These are phyloP conservation scores for Dictyostelium capitatum DNA, from an alignment of 78 protist species.

Conservation along the genomic window DNA sequence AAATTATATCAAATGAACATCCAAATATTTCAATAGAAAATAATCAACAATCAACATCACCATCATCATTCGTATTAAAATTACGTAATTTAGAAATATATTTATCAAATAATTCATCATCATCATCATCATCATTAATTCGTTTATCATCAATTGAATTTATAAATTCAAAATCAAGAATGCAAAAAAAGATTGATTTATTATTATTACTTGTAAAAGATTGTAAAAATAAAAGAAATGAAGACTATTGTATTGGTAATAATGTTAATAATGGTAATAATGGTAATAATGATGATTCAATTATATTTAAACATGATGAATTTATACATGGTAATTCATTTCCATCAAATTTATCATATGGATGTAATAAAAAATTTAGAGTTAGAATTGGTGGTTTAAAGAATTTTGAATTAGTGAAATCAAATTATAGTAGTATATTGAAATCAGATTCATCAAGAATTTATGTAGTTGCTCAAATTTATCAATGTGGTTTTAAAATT, in stretches of 20 bases:
- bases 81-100: constrained; percentile 68
- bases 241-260: neutral
- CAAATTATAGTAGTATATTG: neutral
- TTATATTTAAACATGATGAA: neutral
- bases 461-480: constrained; percentile 17
- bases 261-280: too few relatives aligned
- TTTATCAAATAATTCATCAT: neutral
- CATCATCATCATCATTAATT: too few relatives aligned
- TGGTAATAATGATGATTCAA: neutral
- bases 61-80: constrained; percentile 22
- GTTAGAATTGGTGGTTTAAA: constrained; percentile 58
- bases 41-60: neutral
- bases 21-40: too few relatives aligned
- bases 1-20: constrained; percentile 19
- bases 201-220: neutral
- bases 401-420: constrained; percentile 13
- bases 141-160: constrained; percentile 46
- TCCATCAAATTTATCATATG: neutral
- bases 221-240: neutral
- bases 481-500: constrained; percentile 45
- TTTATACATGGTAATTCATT: neutral
- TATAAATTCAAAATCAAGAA: constrained; percentile 67
- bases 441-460: neutral
- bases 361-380: neutral
- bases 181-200: constrained; percentile 74